Evolutionary conservation across 768 basidiomycete genomes (phyloP).

Genomic region (Lactarius sanguifluus): DNA sequence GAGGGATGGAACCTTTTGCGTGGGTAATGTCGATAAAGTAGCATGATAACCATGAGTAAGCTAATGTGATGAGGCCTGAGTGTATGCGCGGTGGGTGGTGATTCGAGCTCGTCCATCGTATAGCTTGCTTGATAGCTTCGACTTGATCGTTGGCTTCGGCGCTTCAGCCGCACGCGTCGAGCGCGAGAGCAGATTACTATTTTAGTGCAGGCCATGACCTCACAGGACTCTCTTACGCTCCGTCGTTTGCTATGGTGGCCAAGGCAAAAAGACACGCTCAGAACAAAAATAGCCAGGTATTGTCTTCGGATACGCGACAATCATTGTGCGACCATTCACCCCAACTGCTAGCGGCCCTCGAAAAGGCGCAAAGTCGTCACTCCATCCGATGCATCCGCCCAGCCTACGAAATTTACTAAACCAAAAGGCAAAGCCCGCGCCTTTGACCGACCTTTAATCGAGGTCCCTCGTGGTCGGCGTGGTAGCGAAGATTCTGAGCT

Average conservation of each 20-base stretch:
- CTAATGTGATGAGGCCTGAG: slow-evolving; percentile 77
- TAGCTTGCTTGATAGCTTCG: slow-evolving; percentile 14
- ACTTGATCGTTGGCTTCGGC: not conserved
- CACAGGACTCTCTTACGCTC: not conserved
- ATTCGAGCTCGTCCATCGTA: slow-evolving; percentile 42
- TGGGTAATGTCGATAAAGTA: slow-evolving; percentile 60
- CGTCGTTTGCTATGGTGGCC: slow-evolving; percentile 33
- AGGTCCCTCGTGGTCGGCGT: slow-evolving; percentile 54
- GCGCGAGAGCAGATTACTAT: slow-evolving; percentile 8
- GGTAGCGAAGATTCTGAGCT: slow-evolving; percentile 49
- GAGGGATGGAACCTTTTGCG: slow-evolving; percentile 52
- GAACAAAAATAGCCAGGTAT: slow-evolving; percentile 34
- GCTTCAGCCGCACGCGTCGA: not conserved
- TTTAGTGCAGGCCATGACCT: not conserved
- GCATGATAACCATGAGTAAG: slow-evolving; percentile 60
- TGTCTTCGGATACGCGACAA: not conserved
- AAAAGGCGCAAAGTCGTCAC: slow-evolving; percentile 60
- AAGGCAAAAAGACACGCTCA: slow-evolving; percentile 40
- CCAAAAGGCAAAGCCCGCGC: slow-evolving; percentile 58
- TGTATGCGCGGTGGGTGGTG: slow-evolving; percentile 62
- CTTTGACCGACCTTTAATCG: slow-evolving; percentile 57
- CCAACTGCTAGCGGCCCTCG: slow-evolving; percentile 40
- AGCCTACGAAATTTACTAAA: slow-evolving; percentile 35
- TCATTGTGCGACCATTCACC: not conserved
- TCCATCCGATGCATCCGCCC: slow-evolving; percentile 30